Base-by-base conservation (phyloP, 2,329 filamentous ascomycete genomes). In the Ascosphaera apis region DNA sequence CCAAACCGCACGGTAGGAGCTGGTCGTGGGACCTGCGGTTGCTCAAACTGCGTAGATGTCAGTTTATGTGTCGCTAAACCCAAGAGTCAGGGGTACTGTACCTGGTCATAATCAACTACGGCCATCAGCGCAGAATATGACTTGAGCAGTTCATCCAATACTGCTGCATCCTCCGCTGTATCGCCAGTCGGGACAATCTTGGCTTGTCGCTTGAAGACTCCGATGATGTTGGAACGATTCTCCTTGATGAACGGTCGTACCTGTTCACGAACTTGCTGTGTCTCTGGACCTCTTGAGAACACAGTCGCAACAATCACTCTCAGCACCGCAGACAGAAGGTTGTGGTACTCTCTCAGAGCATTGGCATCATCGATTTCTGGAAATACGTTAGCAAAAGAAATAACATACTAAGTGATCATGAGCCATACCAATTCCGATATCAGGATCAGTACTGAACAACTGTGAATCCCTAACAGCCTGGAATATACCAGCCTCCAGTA, bases 401-500 rank as follows among this genome's bases (percentile, higher is more conserved):
- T 2, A 11, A 11, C 21, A 23, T 31, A 23, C 27, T 28, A 15
- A 3, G 40, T 33, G 21, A 37, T n/a, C 12, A 21, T 35, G 23
- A 31, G 40, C 46, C 56, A 47, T 50, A 67, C 67, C 67, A 39
- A 84, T 72, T 40, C 91, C 83, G 37, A 98, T 72, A 53, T 98
- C 88, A 1, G 88, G 88, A 52, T 98, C 88, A 9, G 79, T 78
- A 6, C 73, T 65, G 53, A 95, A 98, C 15, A 95, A 66, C n/a
- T 73, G 71, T 1, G 83, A 91, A 38, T 76, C 69, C 42, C 78
- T 76, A 18, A 95, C 61, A 0, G 80, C 68, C 32, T 75, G 69
- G 60, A 98, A 86, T 3, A 98, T 66, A 41, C 86, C 86, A 6
- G 81, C 79, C 47, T 91, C 83, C 31, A 95, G 65, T n/a, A 93